Evolutionary conservation across 176 grass and related monocot genomes (phyloP), one percentile per base, ranked within the genome.

Genomic region (maize (Zea mays)): DNA sequence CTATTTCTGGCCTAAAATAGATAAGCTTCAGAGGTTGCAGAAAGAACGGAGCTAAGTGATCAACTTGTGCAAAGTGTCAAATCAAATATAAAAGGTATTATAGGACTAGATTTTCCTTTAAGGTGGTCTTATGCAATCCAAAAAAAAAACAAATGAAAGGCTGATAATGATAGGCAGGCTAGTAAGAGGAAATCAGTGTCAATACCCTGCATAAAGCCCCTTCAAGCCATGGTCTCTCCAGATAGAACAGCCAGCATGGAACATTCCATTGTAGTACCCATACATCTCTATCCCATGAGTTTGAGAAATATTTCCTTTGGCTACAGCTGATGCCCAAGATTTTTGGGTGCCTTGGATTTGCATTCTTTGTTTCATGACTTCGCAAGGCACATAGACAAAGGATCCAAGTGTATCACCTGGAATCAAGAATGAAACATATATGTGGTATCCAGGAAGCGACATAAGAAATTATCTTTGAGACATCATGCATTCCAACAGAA

Each of bases 321-420:
- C 69, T 50, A 80, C 71, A 69, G 80, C 69, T 36, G 63, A 78
- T 71, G 73, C 74, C 89, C 96, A 99, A 67, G 85, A 94, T 68
- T 90, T 82, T 80, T 79, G 75, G 34, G 85, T 95, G 82, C 96
- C 96, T 93, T 99, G 87, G 52, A 99, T 85, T 89, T 99, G 96
- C 92, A 99, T 99, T 36, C 96, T 81, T 47, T 95, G 90, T 81
- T 99, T 99, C 85, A 99, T 88, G 41, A 99, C 92, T 87, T 95
- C 92, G 48, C 96, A 99, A 58, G 96, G 96, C 62, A 99, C 92
- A 85, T 93, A 99, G 35, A 92, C 84, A 85, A 99, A 86, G 68
- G 96, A 99, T 60, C 96, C 92, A 86, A 99, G 91, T 62, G 96
- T 92, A 78, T 99, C 92, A 85, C 96, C 96, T 99, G 81, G 20